Percentiles rank a stretch among this genome's conserved stretches.
Conservation (phyloP, 495 filamentous ascomycete species). For the Annulohypoxylon stygium region DNA sequence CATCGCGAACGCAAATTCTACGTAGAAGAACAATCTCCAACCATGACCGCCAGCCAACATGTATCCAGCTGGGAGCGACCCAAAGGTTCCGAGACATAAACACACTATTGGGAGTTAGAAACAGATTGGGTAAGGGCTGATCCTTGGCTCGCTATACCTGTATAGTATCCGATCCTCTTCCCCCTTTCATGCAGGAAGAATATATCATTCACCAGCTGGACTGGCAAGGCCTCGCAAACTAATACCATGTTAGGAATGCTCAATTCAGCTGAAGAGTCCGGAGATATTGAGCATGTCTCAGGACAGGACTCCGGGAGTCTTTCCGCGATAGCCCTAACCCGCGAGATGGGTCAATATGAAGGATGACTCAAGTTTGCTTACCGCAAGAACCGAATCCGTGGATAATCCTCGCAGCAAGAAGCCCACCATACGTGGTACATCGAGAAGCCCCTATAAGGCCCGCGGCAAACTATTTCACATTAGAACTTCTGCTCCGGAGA, state of each 20-base stretch:
- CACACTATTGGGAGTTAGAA: slow-evolving; percentile 57
- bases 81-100: slow-evolving; percentile 70
- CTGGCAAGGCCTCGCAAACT: slow-evolving; percentile 73
- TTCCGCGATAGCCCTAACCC: not conserved
- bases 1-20: slow-evolving; percentile 70
- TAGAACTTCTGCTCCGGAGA: slow-evolving; percentile 1
- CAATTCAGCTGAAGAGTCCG: not conserved
- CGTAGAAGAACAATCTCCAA: slow-evolving; percentile 76
- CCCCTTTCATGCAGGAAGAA: slow-evolving; percentile 75
- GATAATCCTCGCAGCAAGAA: slow-evolving; percentile 69
- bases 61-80: slow-evolving; percentile 71
- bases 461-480: slow-evolving; percentile 60
- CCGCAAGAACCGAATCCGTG: slow-evolving; percentile 65
- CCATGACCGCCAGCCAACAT: slow-evolving; percentile 73
- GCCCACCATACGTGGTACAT: slow-evolving; percentile 62
- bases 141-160: slow-evolving; percentile 51
- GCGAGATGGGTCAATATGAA: not conserved
- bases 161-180: slow-evolving; percentile 70
- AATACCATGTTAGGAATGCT: slow-evolving; percentile 17
- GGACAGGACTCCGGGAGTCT: not conserved
- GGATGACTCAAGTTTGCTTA: slow-evolving; percentile 26
- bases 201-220: slow-evolving; percentile 75
- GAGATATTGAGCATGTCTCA: not conserved
- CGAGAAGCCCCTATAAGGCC: slow-evolving; percentile 70
- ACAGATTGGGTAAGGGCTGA: slow-evolving; percentile 1